Evolutionary conservation across 371 early-diverging fungal species (phyloP).

Genomic region (Haplosporangium sp.): DNA sequence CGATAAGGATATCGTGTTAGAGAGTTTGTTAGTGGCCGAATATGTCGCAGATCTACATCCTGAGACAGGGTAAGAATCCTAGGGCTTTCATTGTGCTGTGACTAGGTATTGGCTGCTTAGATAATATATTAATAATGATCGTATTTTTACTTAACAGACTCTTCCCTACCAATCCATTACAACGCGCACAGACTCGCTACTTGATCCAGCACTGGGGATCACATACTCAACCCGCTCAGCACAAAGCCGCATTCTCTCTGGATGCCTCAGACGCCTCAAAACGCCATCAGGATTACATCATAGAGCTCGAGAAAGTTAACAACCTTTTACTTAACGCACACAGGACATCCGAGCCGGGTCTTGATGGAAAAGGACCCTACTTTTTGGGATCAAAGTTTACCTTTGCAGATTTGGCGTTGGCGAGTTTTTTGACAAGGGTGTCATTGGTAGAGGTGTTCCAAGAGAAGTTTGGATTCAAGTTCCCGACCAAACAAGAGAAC

Average conservation of each 20-base stretch:
- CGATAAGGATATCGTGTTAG: conserved; percentile 24
- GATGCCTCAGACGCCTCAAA: conserved; percentile 7
- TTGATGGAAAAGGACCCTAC: conserved; percentile 39
- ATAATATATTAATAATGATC: no score
- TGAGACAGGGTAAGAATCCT: conserved; percentile 21
- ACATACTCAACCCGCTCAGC: conserved; percentile 17
- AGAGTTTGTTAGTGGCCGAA: conserved; percentile 32
- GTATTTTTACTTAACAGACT: conserved; percentile 23
- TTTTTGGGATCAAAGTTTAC: conserved; percentile 30
- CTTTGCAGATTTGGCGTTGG: conserved; percentile 33
- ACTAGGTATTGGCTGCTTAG: no score
- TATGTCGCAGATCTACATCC: conserved; percentile 37
- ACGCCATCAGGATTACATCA: conserved; percentile 17
- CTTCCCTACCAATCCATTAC: conserved; percentile 23
- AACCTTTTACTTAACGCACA: conserved; percentile 13
- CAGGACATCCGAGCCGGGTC: conserved; percentile 2
- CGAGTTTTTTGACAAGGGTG: conserved; percentile 28
- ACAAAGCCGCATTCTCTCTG: conserved; percentile 16
- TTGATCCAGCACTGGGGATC: conserved; percentile 39
- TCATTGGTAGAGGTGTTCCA: conserved; percentile 26
- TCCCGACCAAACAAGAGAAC: conserved; percentile 19
- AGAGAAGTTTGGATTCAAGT: conserved; percentile 34
- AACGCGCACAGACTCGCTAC: conserved; percentile 34
- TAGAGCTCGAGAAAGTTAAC: conserved; percentile 30
- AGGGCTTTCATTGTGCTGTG: no score